These are phyloP conservation scores for Cucumis variabilis DNA, from an alignment of 331 rosid genomes.

Conservation along the genomic window DNA sequence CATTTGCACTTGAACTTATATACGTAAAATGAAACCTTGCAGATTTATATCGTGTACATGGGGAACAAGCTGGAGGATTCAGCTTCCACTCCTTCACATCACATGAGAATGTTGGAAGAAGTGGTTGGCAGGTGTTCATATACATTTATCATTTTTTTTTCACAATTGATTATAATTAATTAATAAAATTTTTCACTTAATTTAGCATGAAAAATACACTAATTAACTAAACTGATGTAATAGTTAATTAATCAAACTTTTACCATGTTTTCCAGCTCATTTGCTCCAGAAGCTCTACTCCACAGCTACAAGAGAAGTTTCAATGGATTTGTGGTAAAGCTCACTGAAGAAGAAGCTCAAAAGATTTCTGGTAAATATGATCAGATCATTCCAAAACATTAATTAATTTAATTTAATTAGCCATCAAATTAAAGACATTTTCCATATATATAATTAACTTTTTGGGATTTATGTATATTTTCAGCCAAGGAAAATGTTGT, in stretches of 20 bases:
- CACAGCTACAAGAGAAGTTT: conserved; percentile 54
- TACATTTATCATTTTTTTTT: no score
- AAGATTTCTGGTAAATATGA: conserved; percentile 36
- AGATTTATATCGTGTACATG: conserved; percentile 51
- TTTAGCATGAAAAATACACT: neutral
- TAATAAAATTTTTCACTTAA: no score
- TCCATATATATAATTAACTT: neutral
- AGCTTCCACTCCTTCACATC: conserved; percentile 34
- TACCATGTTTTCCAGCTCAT: neutral
- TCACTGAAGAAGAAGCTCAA: conserved; percentile 46
- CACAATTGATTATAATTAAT: neutral
- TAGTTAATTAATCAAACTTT: neutral
- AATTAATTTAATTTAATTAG: neutral
- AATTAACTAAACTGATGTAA: neutral
- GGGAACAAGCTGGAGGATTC: conserved; percentile 35
- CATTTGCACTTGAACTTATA: neutral
- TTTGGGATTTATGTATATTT: neutral
- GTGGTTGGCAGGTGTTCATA: conserved; percentile 46
- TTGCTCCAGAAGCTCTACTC: conserved; percentile 36
- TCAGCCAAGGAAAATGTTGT: conserved; percentile 47
- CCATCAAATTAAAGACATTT: neutral
- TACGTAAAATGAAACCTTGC: neutral
- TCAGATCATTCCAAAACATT: neutral
- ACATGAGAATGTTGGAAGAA: conserved; percentile 42
- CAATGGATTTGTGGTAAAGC: conserved; percentile 50